Conservation (phyloP, 2,329 filamentous ascomycete genomes). For the Phaeomoniella chlamydospora region DNA sequence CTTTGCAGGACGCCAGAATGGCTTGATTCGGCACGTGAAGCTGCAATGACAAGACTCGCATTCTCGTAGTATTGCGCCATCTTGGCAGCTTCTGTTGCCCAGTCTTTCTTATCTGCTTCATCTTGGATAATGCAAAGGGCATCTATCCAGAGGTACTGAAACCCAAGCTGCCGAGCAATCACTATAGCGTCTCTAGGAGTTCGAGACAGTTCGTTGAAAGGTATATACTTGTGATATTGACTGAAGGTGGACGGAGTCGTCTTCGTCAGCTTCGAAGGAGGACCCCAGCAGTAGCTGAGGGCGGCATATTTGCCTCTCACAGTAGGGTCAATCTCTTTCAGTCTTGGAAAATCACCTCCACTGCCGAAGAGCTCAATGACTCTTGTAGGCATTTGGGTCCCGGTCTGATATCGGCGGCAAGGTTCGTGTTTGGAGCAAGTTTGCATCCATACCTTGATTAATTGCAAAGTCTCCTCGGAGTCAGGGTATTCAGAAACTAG, state of each 20-base stretch:
- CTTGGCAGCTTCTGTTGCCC: neutral
- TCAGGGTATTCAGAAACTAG: too few species aligned
- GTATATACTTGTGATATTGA: constrained; percentile 3
- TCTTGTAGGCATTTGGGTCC: too few species aligned
- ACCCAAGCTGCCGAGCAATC: constrained; percentile 4
- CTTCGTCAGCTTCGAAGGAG: neutral
- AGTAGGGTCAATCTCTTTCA: constrained; percentile 4
- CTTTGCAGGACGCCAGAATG: neutral
- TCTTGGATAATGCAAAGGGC: constrained; percentile 2
- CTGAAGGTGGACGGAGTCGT: neutral
- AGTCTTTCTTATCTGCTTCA: neutral
- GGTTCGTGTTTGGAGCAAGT: too few species aligned
- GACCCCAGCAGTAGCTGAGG: constrained; percentile 3
- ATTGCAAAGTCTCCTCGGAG: too few species aligned
- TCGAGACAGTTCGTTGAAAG: constrained; percentile 6
- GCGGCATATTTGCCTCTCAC: constrained; percentile 6
- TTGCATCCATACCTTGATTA: too few species aligned
- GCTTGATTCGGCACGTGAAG: neutral
- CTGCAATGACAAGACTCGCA: neutral
- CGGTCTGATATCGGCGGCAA: too few species aligned
- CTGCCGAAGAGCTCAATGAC: constrained; percentile 2
- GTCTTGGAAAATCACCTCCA: neutral
- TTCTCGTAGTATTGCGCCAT: constrained; percentile 1
- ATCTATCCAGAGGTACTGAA: constrained; percentile 10
- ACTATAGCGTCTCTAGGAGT: constrained; percentile 14